Percentiles rank a stretch among this genome's conserved stretches.
Evolutionary conservation across 2,329 filamentous ascomycete genomes (phyloP).

Genomic region (Fusarium odoratissimum): DNA sequence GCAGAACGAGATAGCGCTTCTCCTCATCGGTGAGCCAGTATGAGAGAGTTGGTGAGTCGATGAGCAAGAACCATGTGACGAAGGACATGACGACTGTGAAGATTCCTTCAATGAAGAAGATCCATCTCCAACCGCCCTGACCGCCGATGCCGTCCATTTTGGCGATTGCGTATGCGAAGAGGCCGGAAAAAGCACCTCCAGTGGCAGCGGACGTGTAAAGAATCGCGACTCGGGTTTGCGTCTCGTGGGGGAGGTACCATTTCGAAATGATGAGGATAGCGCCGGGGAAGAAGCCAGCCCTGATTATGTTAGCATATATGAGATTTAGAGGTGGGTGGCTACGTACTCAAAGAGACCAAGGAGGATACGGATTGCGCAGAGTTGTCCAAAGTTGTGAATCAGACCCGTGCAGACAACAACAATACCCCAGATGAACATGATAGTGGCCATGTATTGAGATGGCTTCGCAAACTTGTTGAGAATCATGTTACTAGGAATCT

Average conservation of each 20-base stretch:
- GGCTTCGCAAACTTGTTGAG: constrained; percentile 32
- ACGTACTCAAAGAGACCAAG: constrained; percentile 30
- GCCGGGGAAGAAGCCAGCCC: constrained; percentile 48
- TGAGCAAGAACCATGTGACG: constrained; percentile 61
- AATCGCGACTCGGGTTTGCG: constrained; percentile 45
- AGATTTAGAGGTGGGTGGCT: accelerated
- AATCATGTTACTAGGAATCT: constrained; percentile 34
- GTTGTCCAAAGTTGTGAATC: constrained; percentile 27
- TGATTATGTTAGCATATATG: neutral
- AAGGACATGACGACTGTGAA: constrained; percentile 52
- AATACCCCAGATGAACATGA: constrained; percentile 33
- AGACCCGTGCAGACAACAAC: constrained; percentile 25
- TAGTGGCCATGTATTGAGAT: constrained; percentile 29
- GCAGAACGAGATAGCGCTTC: constrained; percentile 30
- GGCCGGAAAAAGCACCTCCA: constrained; percentile 40
- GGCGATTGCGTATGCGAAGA: constrained; percentile 39
- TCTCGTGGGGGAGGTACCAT: constrained; percentile 48
- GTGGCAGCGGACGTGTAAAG: constrained; percentile 45
- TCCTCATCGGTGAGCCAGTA: constrained; percentile 38
- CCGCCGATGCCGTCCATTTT: constrained; percentile 34
- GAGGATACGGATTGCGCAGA: constrained; percentile 20
- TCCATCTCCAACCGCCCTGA: constrained; percentile 40
- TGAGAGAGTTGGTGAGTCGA: constrained; percentile 30
- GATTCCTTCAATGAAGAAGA: constrained; percentile 44
- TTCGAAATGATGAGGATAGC: constrained; percentile 46